A percentile compares a stretch with the other conserved stretches of the same genome.
Evolutionary conservation across 306 rosid genomes (phyloP).

Genomic region (peach (Prunus persica)): DNA sequence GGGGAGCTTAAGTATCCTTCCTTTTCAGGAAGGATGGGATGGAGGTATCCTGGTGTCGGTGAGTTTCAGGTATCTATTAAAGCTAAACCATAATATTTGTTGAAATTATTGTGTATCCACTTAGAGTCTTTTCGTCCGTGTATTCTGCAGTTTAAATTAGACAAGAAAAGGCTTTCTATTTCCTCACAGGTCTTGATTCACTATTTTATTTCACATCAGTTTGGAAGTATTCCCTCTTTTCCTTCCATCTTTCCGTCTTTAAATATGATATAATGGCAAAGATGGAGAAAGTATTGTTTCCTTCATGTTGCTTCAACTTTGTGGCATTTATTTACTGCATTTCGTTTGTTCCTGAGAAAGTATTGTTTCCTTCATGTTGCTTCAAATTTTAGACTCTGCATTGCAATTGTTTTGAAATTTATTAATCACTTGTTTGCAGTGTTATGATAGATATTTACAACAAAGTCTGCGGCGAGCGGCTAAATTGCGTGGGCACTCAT

Average conservation of each 20-base stretch:
- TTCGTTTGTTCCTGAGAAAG: not conserved
- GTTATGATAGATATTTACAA: constrained; percentile 87
- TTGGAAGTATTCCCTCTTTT: not conserved
- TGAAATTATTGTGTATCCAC: not conserved
- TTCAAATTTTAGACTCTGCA: not conserved
- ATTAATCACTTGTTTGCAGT: constrained; percentile 44
- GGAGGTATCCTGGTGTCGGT: constrained; percentile 99
- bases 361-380: not conserved
- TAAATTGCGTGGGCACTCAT: constrained; percentile 83
- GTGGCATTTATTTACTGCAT: not conserved
- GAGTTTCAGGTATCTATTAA: constrained; percentile 92
- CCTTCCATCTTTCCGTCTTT: not conserved
- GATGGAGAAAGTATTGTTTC: no score
- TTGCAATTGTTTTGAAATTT: not conserved
- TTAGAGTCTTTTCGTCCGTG: not conserved
- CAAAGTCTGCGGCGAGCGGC: constrained; percentile 81
- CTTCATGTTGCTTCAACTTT: not conserved
- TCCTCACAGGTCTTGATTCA: not conserved
- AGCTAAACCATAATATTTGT: constrained; percentile 4
- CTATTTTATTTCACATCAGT: not conserved
- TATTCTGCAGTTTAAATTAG: not conserved
- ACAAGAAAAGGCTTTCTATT: not conserved
- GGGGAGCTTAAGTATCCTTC: constrained; percentile 99
- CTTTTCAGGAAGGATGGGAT: constrained; percentile 84
- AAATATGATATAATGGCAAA: not conserved